Conservation (phyloP, 345 rosid species). For the Ceriops tagal region DNA sequence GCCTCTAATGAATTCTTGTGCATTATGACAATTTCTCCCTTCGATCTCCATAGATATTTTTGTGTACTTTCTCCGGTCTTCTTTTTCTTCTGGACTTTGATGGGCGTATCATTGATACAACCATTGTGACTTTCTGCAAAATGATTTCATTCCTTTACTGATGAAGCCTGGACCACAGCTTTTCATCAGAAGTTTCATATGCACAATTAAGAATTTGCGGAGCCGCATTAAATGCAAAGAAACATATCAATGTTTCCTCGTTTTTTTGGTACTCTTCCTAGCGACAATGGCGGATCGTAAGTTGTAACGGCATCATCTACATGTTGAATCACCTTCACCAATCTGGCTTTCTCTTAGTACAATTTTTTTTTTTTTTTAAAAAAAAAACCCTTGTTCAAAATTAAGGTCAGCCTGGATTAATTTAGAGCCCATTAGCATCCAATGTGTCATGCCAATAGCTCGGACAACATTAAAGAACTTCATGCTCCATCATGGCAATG, state of each 20-base stretch:
- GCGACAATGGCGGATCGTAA: not conserved
- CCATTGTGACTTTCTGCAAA: constrained; percentile 4
- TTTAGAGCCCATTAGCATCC: too few species aligned
- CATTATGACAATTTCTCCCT: not conserved
- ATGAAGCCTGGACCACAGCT: constrained; percentile 47
- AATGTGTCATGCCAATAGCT: too few species aligned
- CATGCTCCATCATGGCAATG: not conserved
- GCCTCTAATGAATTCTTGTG: constrained; percentile 2
- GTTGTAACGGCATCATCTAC: not conserved
- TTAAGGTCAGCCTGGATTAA: too few species aligned
- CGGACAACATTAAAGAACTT: too few species aligned
- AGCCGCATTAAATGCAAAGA: constrained; percentile 19
- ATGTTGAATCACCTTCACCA: not conserved
- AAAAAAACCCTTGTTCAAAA: too few species aligned
- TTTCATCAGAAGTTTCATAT: constrained; percentile 32
- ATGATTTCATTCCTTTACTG: constrained; percentile 32
- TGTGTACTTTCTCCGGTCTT: not conserved
- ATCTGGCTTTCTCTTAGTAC: not conserved
- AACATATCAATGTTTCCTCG: not conserved
- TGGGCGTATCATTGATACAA: too few species aligned
- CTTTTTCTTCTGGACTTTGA: not conserved
- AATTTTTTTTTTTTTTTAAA: not conserved
- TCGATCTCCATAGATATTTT: constrained; percentile 1
- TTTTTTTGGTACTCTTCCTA: not conserved
- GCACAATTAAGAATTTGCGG: constrained; percentile 29